Percentiles rank a stretch among this genome's conserved stretches.
These are phyloP conservation scores for Diaporthe sp. DNA, from an alignment of 2,329 filamentous ascomycete genomes.

Conservation along the genomic window DNA sequence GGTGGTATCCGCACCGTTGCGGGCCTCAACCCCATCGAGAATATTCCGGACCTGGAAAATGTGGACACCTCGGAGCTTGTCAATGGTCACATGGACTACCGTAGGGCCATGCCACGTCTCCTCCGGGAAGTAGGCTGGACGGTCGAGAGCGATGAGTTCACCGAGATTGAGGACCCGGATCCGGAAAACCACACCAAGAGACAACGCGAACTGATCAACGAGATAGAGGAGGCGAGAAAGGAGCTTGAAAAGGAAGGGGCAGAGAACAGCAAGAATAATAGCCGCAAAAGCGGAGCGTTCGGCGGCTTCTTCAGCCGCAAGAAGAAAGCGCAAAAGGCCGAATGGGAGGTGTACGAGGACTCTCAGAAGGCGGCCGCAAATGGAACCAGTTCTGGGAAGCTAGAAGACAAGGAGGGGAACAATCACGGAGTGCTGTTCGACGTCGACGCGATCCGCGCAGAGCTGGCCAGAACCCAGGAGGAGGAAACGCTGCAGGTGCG, in stretches of 20 bases:
- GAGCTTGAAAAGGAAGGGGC: conserved; percentile 85
- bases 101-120: conserved; percentile 89
- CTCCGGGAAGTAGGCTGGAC: conserved; percentile 91
- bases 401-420: conserved; percentile 63
- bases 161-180: conserved; percentile 96
- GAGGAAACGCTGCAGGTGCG: conserved; percentile 71
- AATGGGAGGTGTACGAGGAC: conserved; percentile 42
- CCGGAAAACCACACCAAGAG: conserved; percentile 91
- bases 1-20: conserved; percentile 92
- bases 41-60: conserved; percentile 87
- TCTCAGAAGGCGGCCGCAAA: conserved; percentile 40
- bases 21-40: conserved; percentile 82
- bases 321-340: conserved; percentile 80
- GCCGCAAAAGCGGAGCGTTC: conserved; percentile 65
- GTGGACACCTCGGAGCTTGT: conserved; percentile 89
- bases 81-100: conserved; percentile 96
- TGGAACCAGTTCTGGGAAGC: conserved; percentile 50
- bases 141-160: conserved; percentile 93
- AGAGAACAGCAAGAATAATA: conserved; percentile 20
- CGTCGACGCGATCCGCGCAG: conserved; percentile 91
- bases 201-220: conserved; percentile 93
- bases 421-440: conserved; percentile 87
- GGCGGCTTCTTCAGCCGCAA: conserved; percentile 83
- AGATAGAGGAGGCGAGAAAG: conserved; percentile 94
- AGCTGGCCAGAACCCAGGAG: conserved; percentile 79